Evolutionary conservation across 2,329 filamentous ascomycete species (phyloP).

Genomic region (Monosporascus ibericus): DNA sequence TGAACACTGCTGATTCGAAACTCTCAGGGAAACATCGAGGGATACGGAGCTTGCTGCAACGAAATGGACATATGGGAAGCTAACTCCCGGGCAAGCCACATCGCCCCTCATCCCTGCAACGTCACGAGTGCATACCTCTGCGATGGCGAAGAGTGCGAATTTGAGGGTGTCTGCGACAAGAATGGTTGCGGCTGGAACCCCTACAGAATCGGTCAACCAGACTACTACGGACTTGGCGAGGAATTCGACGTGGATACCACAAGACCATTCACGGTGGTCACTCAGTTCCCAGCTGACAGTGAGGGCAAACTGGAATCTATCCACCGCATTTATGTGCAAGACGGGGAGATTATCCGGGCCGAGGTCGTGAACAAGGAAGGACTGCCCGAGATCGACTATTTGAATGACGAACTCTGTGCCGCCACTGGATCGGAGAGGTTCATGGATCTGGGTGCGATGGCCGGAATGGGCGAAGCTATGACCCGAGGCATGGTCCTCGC

Average conservation of each 20-base stretch:
- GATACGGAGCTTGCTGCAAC: conserved; percentile 29
- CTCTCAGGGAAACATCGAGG: conserved; percentile 26
- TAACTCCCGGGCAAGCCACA: conserved; percentile 28
- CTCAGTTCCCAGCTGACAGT: conserved; percentile 29
- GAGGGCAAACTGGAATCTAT: conserved; percentile 25
- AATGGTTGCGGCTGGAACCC: conserved; percentile 31
- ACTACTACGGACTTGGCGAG: conserved; percentile 25
- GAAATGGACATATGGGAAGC: conserved; percentile 35
- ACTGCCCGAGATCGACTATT: conserved; percentile 26
- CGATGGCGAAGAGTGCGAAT: conserved; percentile 22
- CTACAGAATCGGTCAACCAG: conserved; percentile 24
- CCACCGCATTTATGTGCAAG: conserved; percentile 30
- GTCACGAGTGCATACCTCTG: conserved; percentile 25
- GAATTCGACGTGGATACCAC: conserved; percentile 27
- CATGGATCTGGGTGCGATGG: conserved; percentile 32
- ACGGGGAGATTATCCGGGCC: conserved; percentile 27
- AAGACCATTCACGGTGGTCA: conserved; percentile 30
- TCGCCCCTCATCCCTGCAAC: conserved; percentile 32
- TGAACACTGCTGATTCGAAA: too few relatives aligned
- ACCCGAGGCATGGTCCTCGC: conserved; percentile 42
- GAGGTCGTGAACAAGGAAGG: conserved; percentile 24
- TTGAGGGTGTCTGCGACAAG: conserved; percentile 28
- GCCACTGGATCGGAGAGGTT: conserved; percentile 26
- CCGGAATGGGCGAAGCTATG: conserved; percentile 37
- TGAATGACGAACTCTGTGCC: conserved; percentile 30